phyloP scores from a whole-genome alignment of 805 yeast species.

The Saccharomycopsis microspora region DNA sequence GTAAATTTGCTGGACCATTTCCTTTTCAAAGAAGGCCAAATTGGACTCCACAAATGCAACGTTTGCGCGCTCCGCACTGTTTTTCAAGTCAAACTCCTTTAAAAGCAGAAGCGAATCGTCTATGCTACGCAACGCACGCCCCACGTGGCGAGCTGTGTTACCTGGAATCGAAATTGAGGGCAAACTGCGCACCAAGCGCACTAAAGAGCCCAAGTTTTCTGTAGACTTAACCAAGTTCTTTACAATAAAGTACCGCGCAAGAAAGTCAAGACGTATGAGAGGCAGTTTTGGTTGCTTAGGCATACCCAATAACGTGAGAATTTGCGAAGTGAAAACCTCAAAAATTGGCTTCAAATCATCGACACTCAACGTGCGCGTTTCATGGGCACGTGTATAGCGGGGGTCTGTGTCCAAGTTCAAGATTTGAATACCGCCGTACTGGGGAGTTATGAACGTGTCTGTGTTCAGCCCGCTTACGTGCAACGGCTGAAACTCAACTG shows the following conservation, averaged over 20 bases:
- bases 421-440: constrained; percentile 76
- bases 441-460: constrained; percentile 69
- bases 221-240: constrained; percentile 51
- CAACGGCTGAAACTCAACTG: constrained; percentile 35
- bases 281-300: constrained; percentile 49
- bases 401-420: constrained; percentile 27
- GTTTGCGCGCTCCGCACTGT: constrained; percentile 31
- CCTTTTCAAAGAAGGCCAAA: constrained; percentile 80
- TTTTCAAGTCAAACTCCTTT: constrained; percentile 24
- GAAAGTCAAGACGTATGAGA: constrained; percentile 49
- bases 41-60: constrained; percentile 51
- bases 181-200: constrained; percentile 55
- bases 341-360: constrained; percentile 44
- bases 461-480: constrained; percentile 31
- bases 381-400: constrained; percentile 1
- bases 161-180: constrained; percentile 78
- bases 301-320: constrained; percentile 63
- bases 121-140: constrained; percentile 35
- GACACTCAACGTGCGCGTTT: constrained; percentile 24
- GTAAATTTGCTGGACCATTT: constrained; percentile 90
- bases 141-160: constrained; percentile 49
- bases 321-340: constrained; percentile 63
- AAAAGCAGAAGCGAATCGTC: constrained; percentile 26
- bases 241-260: constrained; percentile 46
- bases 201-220: constrained; percentile 62